Percentiles rank a stretch among this genome's conserved stretches.
These are phyloP conservation scores for bread wheat (Triticum aestivum) DNA, from an alignment of 176 grass and related monocot species.

Conservation along the genomic window IWGSC_CS_RefSeq_v2.1 NC_057803.1:97258838-97259337, in stretches of 20 bases:
- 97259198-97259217: constrained; percentile 76
- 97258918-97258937: not conserved
- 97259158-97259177: constrained; percentile 94
- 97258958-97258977: constrained; percentile 44
- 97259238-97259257: constrained; percentile 64
- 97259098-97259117: constrained; percentile 96
- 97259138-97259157: constrained; percentile 87
- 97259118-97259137: constrained; percentile 90
- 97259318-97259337: constrained; percentile 83
- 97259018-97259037: constrained; percentile 93
- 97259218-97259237: constrained; percentile 89
- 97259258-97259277: constrained; percentile 53
- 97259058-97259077: constrained; percentile 84
- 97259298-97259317: constrained; percentile 89
- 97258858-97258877: not conserved
- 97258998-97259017: constrained; percentile 86
- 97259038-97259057: constrained; percentile 89
- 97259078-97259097: constrained; percentile 98
- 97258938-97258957: not conserved
- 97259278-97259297: constrained; percentile 64
- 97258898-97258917: not conserved
- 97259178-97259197: constrained; percentile 77
- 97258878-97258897: not conserved
- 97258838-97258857: not conserved
- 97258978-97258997: constrained; percentile 89